Evolutionary conservation across 2,329 filamentous ascomycete genomes (phyloP), one percentile per base, ranked within the genome.

Genomic region (Orbilia quercus): DNA sequence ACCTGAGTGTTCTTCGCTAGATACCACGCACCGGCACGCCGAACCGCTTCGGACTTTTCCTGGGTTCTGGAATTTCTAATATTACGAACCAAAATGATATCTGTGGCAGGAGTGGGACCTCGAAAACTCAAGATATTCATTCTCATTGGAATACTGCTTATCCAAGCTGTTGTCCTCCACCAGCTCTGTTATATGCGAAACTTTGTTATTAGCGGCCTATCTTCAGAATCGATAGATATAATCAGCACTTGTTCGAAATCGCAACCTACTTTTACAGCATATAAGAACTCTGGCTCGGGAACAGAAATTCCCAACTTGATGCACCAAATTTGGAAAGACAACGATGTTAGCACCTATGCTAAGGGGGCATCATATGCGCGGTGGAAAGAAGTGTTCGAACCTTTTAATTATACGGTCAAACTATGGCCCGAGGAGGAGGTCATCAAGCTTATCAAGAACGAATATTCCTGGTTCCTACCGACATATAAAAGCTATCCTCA

Each of bases 381-480:
- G 38, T 75, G 58, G 63, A 65, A 63, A 31, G 23, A 36, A 9
- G 55, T 53, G 18, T 64, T 44, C 18, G 51, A 66, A 47, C 75
- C 60, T 23, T 16, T 50, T 22, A 69, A 64, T 25, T 77, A 76
- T 65, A 76, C 71, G 1, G 63, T 77, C 11, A 77, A 75, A 23
- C 66, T 77, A 11, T 77, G 76, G 76, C 72, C 75, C 16, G 76
- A 76, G 20, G 70, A 75, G 2, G 74, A 72, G 14, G 47, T 77
- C 28, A 47, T 75, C 16, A 4, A 62, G 20, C 66, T 77, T 16
- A 74, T 76, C 36, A 69, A 70, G 18, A 12, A 20, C 1, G 64
- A 73, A n/a, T 76, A 77, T 34, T 9, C 74, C 7, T 77, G 73
- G 75, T 48, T 77, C 11, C 34, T 76, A 31, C 42, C 75, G 53